Evolutionary conservation across 805 yeast species (phyloP).

Genomic region (Lachancea fermentati): DNA sequence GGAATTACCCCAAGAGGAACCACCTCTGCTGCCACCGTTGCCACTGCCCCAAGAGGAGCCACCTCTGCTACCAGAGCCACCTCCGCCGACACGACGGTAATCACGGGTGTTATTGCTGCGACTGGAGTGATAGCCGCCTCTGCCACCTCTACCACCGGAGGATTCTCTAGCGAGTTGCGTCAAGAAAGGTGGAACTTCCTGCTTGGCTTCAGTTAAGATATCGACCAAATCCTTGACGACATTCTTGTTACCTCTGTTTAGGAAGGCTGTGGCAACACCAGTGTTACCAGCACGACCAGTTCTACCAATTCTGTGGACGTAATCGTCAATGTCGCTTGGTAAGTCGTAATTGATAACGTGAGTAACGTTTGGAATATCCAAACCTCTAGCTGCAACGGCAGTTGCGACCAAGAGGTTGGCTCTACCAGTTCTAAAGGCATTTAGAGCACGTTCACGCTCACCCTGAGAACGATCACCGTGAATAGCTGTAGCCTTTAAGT

Average conservation of each 20-base stretch:
- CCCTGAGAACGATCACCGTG: conserved; percentile 98
- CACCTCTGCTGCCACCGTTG: conserved; percentile 33
- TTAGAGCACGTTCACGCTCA: conserved; percentile 97
- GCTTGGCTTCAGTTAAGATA: conserved; percentile 90
- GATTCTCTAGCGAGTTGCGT: conserved; percentile 74
- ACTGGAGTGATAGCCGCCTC: conserved; percentile 39
- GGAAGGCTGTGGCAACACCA: conserved; percentile 97
- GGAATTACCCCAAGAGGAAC: conserved; percentile 21
- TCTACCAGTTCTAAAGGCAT: conserved; percentile 85
- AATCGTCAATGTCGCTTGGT: conserved; percentile 96
- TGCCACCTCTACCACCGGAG: conserved; percentile 48
- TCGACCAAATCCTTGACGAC: conserved; percentile 84
- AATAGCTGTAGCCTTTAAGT: conserved; percentile 95
- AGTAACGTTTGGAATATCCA: conserved; percentile 97
- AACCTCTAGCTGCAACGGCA: conserved; percentile 99
- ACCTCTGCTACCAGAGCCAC: conserved; percentile 12
- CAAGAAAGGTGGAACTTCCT: conserved; percentile 91
- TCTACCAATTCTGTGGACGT: conserved; percentile 99
- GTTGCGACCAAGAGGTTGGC: conserved; percentile 97
- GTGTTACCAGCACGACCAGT: conserved; percentile 99
- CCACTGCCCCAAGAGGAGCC: conserved; percentile 32
- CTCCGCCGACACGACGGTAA: conserved; percentile 40
- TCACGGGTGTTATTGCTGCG: conserved; percentile 42
- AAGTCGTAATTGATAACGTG: conserved; percentile 97
- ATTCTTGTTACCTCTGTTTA: conserved; percentile 91